These are phyloP conservation scores for Calonectria hawksworthii DNA, from an alignment of 2,329 filamentous ascomycete genomes.

Conservation along the genomic window DNA sequence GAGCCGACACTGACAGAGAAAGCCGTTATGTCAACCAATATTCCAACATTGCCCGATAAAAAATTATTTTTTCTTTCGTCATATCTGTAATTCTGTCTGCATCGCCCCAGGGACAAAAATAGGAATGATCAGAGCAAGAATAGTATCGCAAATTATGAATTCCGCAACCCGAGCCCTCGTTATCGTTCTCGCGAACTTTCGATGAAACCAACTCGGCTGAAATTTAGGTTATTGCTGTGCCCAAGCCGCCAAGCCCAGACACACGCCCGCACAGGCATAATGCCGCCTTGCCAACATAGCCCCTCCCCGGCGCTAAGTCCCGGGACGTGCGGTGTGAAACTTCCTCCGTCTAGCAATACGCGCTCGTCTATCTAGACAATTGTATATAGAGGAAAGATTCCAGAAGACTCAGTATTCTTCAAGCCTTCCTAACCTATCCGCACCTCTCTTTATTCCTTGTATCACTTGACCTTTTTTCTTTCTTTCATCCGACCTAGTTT, in stretches of 20 bases:
- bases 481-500: neutral
- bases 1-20: neutral
- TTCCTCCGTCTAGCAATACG: neutral
- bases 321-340: neutral
- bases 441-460: neutral
- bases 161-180: neutral
- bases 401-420: neutral
- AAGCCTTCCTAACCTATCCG: neutral
- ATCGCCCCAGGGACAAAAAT: neutral
- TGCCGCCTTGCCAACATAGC: slow-evolving; percentile 1
- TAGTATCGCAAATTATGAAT: neutral
- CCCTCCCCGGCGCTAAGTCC: neutral
- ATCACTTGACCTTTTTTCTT: too few species aligned
- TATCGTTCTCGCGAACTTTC: neutral
- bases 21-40: neutral
- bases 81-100: neutral
- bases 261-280: neutral
- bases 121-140: neutral
- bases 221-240: neutral
- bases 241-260: neutral
- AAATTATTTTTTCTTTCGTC: neutral
- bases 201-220: neutral
- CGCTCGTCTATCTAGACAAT: neutral
- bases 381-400: neutral
- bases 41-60: neutral